Evolutionary conservation across 2,329 filamentous ascomycete species (phyloP).

Genomic region (Triangularia setosa): DNA sequence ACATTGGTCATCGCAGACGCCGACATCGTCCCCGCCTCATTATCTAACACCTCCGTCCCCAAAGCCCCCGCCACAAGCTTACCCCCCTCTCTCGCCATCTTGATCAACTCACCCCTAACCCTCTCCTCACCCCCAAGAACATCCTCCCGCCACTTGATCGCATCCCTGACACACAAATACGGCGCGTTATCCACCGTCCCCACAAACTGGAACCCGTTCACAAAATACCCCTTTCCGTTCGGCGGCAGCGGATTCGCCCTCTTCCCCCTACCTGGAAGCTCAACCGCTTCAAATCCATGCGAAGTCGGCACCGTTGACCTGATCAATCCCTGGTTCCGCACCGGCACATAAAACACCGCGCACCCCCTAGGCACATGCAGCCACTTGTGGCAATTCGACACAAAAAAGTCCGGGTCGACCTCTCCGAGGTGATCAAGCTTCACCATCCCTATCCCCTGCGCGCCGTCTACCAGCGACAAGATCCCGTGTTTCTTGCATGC

Average conservation of each 20-base stretch:
- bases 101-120: slow-evolving; percentile 60
- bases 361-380: slow-evolving; percentile 75
- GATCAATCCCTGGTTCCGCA: slow-evolving; percentile 71
- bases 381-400: slow-evolving; percentile 91
- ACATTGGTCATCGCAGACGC: slow-evolving; percentile 71
- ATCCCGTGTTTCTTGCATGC: slow-evolving; percentile 65
- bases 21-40: slow-evolving; percentile 56
- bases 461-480: slow-evolving; percentile 75
- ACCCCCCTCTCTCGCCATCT: slow-evolving; percentile 62
- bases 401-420: slow-evolving; percentile 79
- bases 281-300: slow-evolving; percentile 61
- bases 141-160: slow-evolving; percentile 65
- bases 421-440: slow-evolving; percentile 57
- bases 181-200: slow-evolving; percentile 71
- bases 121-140: slow-evolving; percentile 69
- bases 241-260: slow-evolving; percentile 40
- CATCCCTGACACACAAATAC: slow-evolving; percentile 68
- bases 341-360: slow-evolving; percentile 75
- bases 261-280: slow-evolving; percentile 21
- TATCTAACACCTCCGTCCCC: slow-evolving; percentile 70
- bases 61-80: slow-evolving; percentile 57
- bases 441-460: slow-evolving; percentile 80
- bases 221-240: slow-evolving; percentile 54
- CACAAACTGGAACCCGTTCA: slow-evolving; percentile 69
- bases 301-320: slow-evolving; percentile 73